Conservation (phyloP, 2,329 filamentous ascomycete genomes). For the Hypoxylon sp. region DNA sequence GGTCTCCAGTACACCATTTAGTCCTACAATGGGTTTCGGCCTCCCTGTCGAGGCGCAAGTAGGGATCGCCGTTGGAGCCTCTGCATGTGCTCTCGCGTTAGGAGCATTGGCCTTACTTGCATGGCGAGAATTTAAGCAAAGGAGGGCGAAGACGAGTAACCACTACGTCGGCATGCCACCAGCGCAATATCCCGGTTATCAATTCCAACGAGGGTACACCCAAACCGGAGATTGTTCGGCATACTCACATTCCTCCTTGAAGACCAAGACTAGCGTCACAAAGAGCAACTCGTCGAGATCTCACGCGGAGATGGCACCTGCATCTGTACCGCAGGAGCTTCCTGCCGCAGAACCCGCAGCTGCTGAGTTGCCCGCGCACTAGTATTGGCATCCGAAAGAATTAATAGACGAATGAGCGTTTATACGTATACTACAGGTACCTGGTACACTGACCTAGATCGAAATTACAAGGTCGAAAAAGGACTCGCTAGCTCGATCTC, state of each 20-base stretch:
- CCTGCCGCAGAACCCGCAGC: slow-evolving; percentile 5
- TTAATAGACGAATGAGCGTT: neutral
- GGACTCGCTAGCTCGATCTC: neutral
- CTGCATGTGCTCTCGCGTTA: slow-evolving; percentile 21
- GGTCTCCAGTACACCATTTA: neutral
- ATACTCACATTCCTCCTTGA: neutral
- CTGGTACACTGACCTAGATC: neutral
- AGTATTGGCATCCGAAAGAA: neutral
- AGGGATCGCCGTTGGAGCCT: slow-evolving; percentile 25
- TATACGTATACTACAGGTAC: neutral
- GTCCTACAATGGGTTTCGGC: neutral
- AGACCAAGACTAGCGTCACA: neutral
- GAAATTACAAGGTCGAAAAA: neutral
- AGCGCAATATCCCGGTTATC: slow-evolving; percentile 25
- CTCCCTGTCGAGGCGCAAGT: slow-evolving; percentile 25
- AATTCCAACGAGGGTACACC: slow-evolving; percentile 11
- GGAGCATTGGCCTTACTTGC: slow-evolving; percentile 16
- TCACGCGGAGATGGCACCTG: neutral
- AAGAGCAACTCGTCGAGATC: neutral
- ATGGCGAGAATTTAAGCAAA: slow-evolving; percentile 24
- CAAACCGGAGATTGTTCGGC: neutral
- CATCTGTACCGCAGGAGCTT: slow-evolving; percentile 14
- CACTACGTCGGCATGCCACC: slow-evolving; percentile 21
- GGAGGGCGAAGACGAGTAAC: slow-evolving; percentile 2
- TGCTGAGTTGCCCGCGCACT: slow-evolving; percentile 11